Conservation (phyloP, 2,329 filamentous ascomycete genomes). For the Amauroascus verrucosus region DNA sequence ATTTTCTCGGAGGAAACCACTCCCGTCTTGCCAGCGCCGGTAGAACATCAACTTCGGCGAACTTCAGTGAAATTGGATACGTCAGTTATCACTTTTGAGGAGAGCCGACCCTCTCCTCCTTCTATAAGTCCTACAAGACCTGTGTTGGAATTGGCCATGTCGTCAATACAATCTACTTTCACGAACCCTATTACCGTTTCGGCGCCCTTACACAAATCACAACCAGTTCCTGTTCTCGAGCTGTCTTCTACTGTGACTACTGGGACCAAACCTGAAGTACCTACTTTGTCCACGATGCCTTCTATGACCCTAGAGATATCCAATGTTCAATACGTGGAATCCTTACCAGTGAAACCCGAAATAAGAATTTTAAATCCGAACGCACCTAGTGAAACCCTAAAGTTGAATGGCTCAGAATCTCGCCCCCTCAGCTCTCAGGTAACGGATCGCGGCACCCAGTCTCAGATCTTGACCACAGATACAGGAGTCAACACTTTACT, state of each 20-base stretch:
- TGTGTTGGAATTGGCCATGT: conserved; percentile 7
- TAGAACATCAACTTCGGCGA: conserved; percentile 6
- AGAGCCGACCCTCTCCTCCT: background rate
- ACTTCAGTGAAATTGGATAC: conserved; percentile 26
- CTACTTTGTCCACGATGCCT: conserved; percentile 13
- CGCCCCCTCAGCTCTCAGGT: background rate
- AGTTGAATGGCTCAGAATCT: background rate
- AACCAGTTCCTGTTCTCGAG: conserved; percentile 16
- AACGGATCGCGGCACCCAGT: conserved; percentile 7
- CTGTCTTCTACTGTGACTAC: conserved; percentile 26
- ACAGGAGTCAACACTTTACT: background rate
- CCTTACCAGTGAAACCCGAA: conserved; percentile 13
- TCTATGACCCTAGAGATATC: conserved; percentile 10
- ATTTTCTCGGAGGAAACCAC: conserved; percentile 7
- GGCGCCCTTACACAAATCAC: background rate
- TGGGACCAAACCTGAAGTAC: conserved; percentile 13
- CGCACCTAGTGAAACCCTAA: background rate
- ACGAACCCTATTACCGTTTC: conserved; percentile 11
- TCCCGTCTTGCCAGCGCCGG: conserved; percentile 14
- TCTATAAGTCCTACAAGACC: background rate
- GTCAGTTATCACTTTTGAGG: conserved; percentile 13
- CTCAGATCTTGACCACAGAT: background rate
- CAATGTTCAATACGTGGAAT: conserved; percentile 18
- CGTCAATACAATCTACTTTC: conserved; percentile 12
- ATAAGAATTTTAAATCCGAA: conserved; percentile 16